phyloP scores from a whole-genome alignment of 2,329 filamentous ascomycete genomes.

The Apiospora rasikravindrae region DNA sequence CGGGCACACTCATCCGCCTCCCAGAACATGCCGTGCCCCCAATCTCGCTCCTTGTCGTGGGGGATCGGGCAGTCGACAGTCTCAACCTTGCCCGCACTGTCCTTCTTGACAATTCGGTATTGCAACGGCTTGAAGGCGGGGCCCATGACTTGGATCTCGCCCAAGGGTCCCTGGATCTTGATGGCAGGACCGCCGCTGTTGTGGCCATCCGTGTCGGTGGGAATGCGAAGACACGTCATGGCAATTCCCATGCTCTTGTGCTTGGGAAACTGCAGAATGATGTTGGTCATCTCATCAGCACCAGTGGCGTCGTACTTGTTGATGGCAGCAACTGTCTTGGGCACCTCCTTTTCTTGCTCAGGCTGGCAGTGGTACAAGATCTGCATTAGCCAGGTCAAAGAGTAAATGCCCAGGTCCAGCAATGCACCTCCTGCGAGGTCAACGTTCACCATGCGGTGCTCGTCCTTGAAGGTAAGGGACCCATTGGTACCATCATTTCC shows the following conservation, averaged over 20 bases:
- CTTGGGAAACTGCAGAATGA: conserved; percentile 76
- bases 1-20: conserved; percentile 81
- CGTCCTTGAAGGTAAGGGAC: conserved; percentile 60
- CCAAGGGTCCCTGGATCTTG: conserved; percentile 79
- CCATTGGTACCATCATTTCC: conserved; percentile 62
- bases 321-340: conserved; percentile 71
- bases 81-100: conserved; percentile 52
- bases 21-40: conserved; percentile 88
- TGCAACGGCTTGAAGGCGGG: conserved; percentile 72
- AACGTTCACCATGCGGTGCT: conserved; percentile 80
- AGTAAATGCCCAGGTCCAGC: conserved; percentile 87
- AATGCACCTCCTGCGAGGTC: conserved; percentile 83
- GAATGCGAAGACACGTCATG: conserved; percentile 67
- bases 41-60: conserved; percentile 51
- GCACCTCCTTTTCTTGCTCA: conserved; percentile 68
- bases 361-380: conserved; percentile 82
- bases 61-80: conserved; percentile 60
- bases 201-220: conserved; percentile 65
- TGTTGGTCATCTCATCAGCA: conserved; percentile 78
- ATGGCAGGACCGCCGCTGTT: conserved; percentile 69
- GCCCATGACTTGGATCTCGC: conserved; percentile 81
- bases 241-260: conserved; percentile 75
- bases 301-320: conserved; percentile 76
- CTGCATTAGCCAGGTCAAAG: conserved; percentile 90
- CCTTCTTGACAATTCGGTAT: conserved; percentile 66